phyloP scores from a whole-genome alignment of 805 yeast species.

The Blastobotrys attinorum region DNA sequence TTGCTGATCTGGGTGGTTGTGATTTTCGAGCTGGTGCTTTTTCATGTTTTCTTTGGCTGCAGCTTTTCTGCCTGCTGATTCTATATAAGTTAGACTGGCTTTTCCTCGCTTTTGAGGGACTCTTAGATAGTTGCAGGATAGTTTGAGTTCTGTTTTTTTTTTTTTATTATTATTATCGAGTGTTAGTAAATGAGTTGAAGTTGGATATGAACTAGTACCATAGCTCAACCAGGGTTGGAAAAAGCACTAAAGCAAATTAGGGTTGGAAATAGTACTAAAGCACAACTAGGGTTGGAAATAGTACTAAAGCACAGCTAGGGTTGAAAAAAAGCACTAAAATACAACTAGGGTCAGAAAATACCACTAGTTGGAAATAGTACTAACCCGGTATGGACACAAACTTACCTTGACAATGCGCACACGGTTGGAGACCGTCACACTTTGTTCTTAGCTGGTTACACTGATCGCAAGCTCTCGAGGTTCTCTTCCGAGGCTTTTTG shows the following conservation, averaged over 20 bases:
- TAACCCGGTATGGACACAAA: too few relatives aligned
- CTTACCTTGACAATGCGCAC: conserved; percentile 34
- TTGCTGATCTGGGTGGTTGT: not conserved
- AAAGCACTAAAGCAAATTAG: too few relatives aligned
- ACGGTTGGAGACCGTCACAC: conserved; percentile 42
- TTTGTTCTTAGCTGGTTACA: conserved; percentile 41
- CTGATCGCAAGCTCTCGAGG: conserved; percentile 38
- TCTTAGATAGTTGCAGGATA: conserved; percentile 32
- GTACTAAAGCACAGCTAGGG: too few relatives aligned
- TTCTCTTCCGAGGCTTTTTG: conserved; percentile 14
- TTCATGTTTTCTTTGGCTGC: not conserved
- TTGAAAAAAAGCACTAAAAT: too few relatives aligned
- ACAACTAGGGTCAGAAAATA: too few relatives aligned
- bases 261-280: too few relatives aligned
- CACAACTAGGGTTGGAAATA: too few relatives aligned
- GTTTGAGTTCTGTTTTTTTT: conserved; percentile 3
- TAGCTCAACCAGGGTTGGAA: too few relatives aligned
- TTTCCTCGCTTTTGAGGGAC: conserved; percentile 41
- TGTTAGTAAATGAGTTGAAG: too few relatives aligned
- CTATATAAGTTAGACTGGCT: conserved; percentile 23
- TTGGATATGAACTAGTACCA: too few relatives aligned
- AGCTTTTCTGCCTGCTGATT: not conserved
- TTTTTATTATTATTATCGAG: not conserved
- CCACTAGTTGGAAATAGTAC: too few relatives aligned
- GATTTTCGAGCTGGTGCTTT: not conserved